Percentiles rank a stretch among this genome's conserved stretches.
These are phyloP conservation scores for Salvia sclarea DNA, from an alignment of 305 asterid genomes.

Conservation along the genomic window DNA sequence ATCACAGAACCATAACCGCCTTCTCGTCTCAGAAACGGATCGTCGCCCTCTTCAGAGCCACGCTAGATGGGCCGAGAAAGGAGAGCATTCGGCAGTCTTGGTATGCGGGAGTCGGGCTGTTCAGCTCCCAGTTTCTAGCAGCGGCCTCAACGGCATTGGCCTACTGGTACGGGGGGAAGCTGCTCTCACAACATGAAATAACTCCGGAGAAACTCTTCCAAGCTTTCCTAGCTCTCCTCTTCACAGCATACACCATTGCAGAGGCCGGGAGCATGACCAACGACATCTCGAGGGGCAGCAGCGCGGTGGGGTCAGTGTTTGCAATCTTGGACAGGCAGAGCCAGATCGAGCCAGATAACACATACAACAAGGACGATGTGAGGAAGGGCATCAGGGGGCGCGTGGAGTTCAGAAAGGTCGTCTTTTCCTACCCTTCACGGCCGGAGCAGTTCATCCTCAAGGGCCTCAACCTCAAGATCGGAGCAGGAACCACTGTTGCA, in stretches of 20 bases:
- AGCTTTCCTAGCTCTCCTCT: slow-evolving; percentile 69
- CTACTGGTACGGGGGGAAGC: slow-evolving; percentile 77
- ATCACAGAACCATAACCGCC: slow-evolving; percentile 74
- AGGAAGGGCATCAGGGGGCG: slow-evolving; percentile 50
- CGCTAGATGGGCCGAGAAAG: slow-evolving; percentile 61
- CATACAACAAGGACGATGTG: slow-evolving; percentile 37
- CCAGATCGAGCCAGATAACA: slow-evolving; percentile 61
- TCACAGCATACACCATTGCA: slow-evolving; percentile 82
- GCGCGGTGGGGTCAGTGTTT: slow-evolving; percentile 73
- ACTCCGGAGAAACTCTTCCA: slow-evolving; percentile 67
- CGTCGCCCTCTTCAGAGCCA: slow-evolving; percentile 49
- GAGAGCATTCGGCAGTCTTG: slow-evolving; percentile 76
- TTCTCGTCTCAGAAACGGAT: slow-evolving; percentile 69
- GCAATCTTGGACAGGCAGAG: slow-evolving; percentile 60
- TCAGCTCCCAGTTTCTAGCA: slow-evolving; percentile 71
- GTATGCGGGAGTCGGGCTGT: slow-evolving; percentile 67
- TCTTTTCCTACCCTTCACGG: slow-evolving; percentile 72
- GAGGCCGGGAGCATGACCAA: slow-evolving; percentile 97
- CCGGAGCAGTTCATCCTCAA: slow-evolving; percentile 64
- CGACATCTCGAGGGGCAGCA: slow-evolving; percentile 76
- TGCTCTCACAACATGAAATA: slow-evolving; percentile 48
- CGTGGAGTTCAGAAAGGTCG: slow-evolving; percentile 62
- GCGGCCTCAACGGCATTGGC: slow-evolving; percentile 77
- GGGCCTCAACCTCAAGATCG: slow-evolving; percentile 62
- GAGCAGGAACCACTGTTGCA: slow-evolving; percentile 68